Evolutionary conservation across 1,284 basidiomycete species (phyloP).

Genomic region (Cutaneotrichosporon sp.): DNA sequence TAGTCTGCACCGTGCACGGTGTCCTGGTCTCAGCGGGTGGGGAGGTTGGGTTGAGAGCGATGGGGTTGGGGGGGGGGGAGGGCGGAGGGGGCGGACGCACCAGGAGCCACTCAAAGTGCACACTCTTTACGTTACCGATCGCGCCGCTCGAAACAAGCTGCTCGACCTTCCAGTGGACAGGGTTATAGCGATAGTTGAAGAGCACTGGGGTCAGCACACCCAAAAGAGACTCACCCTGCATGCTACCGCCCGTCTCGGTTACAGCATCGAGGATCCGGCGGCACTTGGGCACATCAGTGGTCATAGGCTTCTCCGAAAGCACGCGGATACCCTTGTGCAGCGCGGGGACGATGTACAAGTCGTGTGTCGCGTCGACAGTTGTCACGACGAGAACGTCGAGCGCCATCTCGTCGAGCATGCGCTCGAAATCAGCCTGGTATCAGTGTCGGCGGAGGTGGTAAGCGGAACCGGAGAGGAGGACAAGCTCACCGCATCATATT

Average conservation of each 20-base stretch:
- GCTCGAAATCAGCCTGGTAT: constrained; percentile 53
- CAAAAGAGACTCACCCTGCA: constrained; percentile 39
- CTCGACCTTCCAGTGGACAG: constrained; percentile 60
- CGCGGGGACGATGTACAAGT: constrained; percentile 56
- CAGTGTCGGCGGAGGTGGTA: neutral
- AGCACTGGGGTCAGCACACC: constrained; percentile 29
- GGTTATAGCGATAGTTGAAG: constrained; percentile 58
- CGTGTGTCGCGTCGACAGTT: constrained; percentile 60
- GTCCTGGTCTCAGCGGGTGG: constrained; percentile 28
- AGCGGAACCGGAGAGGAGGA: too few relatives aligned
- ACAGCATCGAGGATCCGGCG: constrained; percentile 57
- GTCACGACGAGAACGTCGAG: constrained; percentile 60
- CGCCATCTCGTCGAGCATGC: constrained; percentile 58
- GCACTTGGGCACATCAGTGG: constrained; percentile 59
- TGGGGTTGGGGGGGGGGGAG: too few relatives aligned
- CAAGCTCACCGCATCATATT: constrained; percentile 34
- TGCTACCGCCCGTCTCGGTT: constrained; percentile 51
- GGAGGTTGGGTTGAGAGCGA: neutral
- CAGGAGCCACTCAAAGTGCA: constrained; percentile 62
- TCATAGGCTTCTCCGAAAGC: constrained; percentile 62
- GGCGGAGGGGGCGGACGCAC: constrained; percentile 28
- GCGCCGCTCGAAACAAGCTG: constrained; percentile 58
- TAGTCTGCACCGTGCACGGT: constrained; percentile 62
- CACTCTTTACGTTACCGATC: constrained; percentile 59
- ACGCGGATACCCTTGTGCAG: constrained; percentile 51